Evolutionary conservation across 305 asterid genomes (phyloP).

Genomic region (Rubia occidens): DNA sequence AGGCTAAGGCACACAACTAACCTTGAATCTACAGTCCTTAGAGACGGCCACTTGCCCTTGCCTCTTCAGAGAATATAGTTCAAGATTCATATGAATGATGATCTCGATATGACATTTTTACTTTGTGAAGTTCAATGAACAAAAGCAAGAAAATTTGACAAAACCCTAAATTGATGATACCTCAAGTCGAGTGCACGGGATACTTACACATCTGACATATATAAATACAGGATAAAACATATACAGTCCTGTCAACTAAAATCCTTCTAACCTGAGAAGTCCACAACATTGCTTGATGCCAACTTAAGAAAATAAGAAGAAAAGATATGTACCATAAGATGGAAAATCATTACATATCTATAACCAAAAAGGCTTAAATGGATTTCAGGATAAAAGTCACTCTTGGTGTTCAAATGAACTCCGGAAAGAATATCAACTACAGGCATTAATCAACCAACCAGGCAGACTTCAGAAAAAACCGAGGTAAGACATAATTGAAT

Average conservation of each 20-base stretch:
- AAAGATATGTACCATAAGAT: conserved; percentile 2
- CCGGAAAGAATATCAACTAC: no score
- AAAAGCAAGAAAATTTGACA: no score
- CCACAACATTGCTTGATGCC: not conserved
- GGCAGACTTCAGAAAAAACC: not conserved
- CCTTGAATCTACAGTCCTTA: no score
- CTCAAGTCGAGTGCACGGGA: not conserved
- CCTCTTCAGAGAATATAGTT: no score
- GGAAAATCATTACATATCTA: not conserved
- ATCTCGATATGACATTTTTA: no score
- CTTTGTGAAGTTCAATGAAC: conserved; percentile 25
- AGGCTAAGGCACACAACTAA: no score
- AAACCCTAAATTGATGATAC: not conserved
- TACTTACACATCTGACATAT: not conserved
- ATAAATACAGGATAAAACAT: not conserved
- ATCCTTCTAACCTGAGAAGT: not conserved
- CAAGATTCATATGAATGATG: no score
- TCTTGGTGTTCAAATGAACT: conserved; percentile 81
- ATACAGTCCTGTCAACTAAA: not conserved
- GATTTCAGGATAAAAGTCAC: conserved; percentile 38
- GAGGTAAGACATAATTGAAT: not conserved
- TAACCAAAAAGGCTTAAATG: not conserved
- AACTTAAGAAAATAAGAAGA: not conserved
- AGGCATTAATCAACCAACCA: not conserved
- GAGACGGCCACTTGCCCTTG: no score